phyloP scores from a whole-genome alignment of 306 rosid species.

The Vigna trinervia region DNA sequence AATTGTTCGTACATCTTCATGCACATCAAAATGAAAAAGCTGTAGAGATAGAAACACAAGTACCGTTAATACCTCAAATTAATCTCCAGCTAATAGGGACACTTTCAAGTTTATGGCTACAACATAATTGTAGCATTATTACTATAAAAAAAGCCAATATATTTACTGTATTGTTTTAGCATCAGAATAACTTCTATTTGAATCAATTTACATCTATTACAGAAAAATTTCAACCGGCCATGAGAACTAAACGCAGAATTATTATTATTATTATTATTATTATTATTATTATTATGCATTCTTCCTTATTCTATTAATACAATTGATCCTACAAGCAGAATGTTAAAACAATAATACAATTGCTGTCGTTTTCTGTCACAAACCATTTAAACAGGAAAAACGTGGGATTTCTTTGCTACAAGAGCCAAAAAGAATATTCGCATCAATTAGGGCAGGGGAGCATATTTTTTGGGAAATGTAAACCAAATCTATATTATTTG shows the following conservation, averaged over 20 bases:
- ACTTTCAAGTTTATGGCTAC: not conserved
- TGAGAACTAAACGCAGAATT: not conserved
- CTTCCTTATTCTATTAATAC: not conserved
- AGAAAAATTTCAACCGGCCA: not conserved
- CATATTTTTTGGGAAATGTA: not conserved
- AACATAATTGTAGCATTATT: slow-evolving; percentile 2
- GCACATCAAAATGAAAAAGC: slow-evolving; percentile 98
- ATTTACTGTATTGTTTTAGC: too few species aligned
- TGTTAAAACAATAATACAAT: not conserved
- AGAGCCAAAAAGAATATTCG: not conserved
- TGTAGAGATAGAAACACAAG: slow-evolving; percentile 41
- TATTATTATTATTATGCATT: not conserved
- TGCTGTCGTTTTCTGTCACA: not conserved
- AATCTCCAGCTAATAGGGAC: not conserved
- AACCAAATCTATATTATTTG: not conserved
- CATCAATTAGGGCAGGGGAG: not conserved
- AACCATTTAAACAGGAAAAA: not conserved
- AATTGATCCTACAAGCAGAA: slow-evolving; percentile 5
- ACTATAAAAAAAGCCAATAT: not conserved
- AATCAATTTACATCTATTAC: too few species aligned
- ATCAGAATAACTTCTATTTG: too few species aligned
- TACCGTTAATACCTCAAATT: slow-evolving; percentile 30
- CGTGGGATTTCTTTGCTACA: not conserved
- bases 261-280: not conserved
- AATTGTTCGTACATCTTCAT: slow-evolving; percentile 91